Evolutionary conservation across 345 rosid species (phyloP), one percentile per base, ranked within the genome.

Genomic region (Citrus unshiu): DNA sequence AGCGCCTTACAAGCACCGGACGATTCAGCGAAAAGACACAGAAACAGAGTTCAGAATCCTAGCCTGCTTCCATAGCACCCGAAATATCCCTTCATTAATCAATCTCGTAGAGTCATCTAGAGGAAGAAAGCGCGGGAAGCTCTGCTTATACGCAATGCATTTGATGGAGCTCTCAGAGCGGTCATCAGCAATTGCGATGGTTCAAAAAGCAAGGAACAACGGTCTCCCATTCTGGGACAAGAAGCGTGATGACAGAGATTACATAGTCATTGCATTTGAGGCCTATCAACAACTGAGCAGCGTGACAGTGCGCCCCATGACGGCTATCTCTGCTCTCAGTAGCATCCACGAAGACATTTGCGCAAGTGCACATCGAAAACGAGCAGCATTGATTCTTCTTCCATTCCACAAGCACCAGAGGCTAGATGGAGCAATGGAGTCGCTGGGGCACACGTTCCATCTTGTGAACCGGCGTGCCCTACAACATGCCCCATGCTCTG

Each of bases 141-240:
- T 92, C 68, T 84, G 89, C 43, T 87, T 92, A 14, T 93, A 93
- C 27, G 91, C 93, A 0, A 86, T 92, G 97, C 86, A 90, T 76
- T 85, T 93, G 4, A 90, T 92, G 94, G 98, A 93, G 81, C 90
- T 93, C 30, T 89, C 95, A 0, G 94, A 88, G 80, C 85, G 97
- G 43, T 89, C 97, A 70, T 90, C 95, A 0, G 93, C 96, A 7
- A 93, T 92, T n/a, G 81, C 90, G 0, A 90, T 89, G 93, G 91
- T 92, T 78, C 97, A 93, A 74, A 91, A 90, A 81, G 98, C 92
- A 1, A 83, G 95, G 5, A 81, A 86, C 70, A 88, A 89, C 27
- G 96, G 96, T 6, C 85, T 93, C 5, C 96, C 96, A 1, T 88
- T 86, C 68, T 92, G 94, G 93, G 92, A 90, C 88, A 89, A 80